Base-by-base conservation (phyloP, 352 stramenopile genomes). In the Globisporangium takayamanum region DNA sequence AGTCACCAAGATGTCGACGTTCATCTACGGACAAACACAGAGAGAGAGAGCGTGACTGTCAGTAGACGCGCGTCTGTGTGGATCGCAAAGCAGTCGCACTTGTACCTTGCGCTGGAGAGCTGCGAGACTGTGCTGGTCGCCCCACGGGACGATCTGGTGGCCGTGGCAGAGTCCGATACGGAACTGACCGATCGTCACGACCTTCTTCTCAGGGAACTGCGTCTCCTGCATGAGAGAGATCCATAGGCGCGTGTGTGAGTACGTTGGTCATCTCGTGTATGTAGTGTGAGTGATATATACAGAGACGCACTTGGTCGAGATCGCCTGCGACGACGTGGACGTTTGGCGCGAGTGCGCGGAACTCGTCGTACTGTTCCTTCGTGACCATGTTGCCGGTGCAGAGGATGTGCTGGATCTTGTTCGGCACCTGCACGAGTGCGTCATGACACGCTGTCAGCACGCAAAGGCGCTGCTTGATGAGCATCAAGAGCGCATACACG, bases 361-460 rank as follows among this genome's bases (percentile, higher is more conserved):
- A 76, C 70, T 98, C 92, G 25, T 98, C 88, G 61, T 95, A 98
- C 67, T 98, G 92, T 66, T 99, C 95, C 53, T 93, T 93, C 3
- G 88, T 94, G 53, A 89, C 88, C 61, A 99, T 73, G 72, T 99
- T 99, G 33, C 97, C 97, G 16, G 97, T 99, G 72, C 97, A 99
- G 53, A 99, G 70, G 11, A 99, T 90, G 69, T 99, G 96, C 69
- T 99, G 94, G 73, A 99, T 99, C 69, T 98, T 98, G 67, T 98
- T 98, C 3, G 96, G 96, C 12, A 98, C 81, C 53, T 98, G 70
- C 73, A 8, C 11, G 14, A 22, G 14, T 4, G 5, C 20, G 0
- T 2, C 16, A 12, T 36, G 22, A 26, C 14, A 8, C 5, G 48
- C 26, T 22, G 22, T 22, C 22, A 22, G 22, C 22, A 14, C 14